phyloP scores from a whole-genome alignment of 148 eudicot species.

The Rhododendron molle region DNA sequence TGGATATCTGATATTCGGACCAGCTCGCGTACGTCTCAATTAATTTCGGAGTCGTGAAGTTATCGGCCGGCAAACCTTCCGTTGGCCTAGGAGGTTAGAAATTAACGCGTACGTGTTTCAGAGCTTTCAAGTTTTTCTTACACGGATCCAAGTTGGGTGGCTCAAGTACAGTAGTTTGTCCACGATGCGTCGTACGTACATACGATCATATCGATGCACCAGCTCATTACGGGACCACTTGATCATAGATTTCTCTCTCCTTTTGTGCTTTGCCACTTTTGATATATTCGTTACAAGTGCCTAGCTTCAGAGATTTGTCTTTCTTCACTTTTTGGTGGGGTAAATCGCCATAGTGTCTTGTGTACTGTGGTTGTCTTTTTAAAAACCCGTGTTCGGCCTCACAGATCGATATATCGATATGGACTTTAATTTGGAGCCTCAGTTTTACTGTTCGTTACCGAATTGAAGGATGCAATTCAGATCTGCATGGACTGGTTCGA shows the following conservation, averaged over 20 bases:
- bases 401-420: too few relatives aligned
- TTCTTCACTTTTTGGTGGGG: not conserved
- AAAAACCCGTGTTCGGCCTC: not conserved
- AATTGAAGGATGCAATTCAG: not conserved
- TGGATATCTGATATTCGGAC: too few relatives aligned
- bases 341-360: not conserved
- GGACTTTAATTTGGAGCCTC: not conserved
- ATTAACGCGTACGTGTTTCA: too few relatives aligned
- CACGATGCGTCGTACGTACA: not conserved
- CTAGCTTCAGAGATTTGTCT: not conserved
- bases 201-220: not conserved
- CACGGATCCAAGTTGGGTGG: too few relatives aligned
- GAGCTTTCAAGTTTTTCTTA: too few relatives aligned
- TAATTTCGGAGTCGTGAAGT: too few relatives aligned
- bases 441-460: not conserved
- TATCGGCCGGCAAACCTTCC: too few relatives aligned
- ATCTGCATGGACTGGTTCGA: too few relatives aligned
- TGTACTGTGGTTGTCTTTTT: not conserved
- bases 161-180: not conserved
- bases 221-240: constrained; percentile 33
- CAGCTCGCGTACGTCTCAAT: too few relatives aligned
- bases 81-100: too few relatives aligned
- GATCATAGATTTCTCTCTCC: not conserved
- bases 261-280: not conserved
- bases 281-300: not conserved